Evolutionary conservation across 208 protist genomes (phyloP).

Genomic region (Wallacemonas rigidus): DNA sequence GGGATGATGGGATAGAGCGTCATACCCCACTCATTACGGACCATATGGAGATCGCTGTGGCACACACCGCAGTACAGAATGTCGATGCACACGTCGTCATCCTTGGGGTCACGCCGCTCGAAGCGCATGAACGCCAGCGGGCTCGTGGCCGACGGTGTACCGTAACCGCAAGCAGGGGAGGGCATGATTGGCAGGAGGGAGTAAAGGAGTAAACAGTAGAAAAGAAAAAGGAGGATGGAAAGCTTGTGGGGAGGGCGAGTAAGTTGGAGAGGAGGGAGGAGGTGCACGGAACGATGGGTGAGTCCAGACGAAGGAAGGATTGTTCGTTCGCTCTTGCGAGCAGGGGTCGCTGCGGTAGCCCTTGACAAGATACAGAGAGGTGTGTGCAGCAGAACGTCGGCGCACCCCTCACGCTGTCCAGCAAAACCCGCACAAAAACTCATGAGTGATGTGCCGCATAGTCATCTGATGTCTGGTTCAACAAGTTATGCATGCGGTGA

Average conservation of each 20-base stretch:
- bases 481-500: no score
- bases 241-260: neutral
- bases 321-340: no score
- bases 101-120: slow-evolving; percentile 29
- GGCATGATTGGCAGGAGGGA: slow-evolving; percentile 4
- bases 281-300: neutral
- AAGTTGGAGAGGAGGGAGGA: slow-evolving; percentile 1
- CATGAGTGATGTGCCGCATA: no score
- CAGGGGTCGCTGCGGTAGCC: no score
- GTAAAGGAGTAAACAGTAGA: neutral
- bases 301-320: no score
- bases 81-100: slow-evolving; percentile 54
- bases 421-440: no score
- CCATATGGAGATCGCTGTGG: slow-evolving; percentile 74
- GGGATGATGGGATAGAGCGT: slow-evolving; percentile 49
- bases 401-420: no score
- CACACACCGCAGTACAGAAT: slow-evolving; percentile 73
- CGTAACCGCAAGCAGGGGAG: slow-evolving; percentile 7
- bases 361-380: no score
- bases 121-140: slow-evolving; percentile 39
- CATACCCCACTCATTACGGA: slow-evolving; percentile 54
- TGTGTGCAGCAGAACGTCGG: no score
- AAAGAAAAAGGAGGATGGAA: neutral
- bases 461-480: no score
- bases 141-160: slow-evolving; percentile 23